Conservation (phyloP, 2,329 filamentous ascomycete species). For the Alternaria sp. region DNA sequence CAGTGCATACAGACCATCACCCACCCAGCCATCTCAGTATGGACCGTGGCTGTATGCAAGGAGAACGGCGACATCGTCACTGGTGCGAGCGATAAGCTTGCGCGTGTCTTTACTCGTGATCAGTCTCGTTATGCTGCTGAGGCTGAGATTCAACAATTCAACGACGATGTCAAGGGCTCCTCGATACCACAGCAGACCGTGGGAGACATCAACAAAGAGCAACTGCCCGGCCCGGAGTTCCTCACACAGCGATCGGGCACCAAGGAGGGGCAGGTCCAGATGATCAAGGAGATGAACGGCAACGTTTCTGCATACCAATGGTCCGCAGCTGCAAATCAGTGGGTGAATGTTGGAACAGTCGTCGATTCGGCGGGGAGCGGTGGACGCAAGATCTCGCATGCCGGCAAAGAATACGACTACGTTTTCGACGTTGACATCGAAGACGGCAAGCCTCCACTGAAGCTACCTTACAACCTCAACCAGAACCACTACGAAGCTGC, state of each 20-base stretch:
- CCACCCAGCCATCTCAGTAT: conserved; percentile 95
- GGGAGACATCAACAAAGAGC: conserved; percentile 83
- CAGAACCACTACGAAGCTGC: conserved; percentile 94
- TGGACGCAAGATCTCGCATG: conserved; percentile 69
- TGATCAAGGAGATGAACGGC: conserved; percentile 84
- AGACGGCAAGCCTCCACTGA: conserved; percentile 89
- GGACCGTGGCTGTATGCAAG: conserved; percentile 84
- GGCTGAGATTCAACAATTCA: conserved; percentile 76
- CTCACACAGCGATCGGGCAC: conserved; percentile 82
- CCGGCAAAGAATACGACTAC: conserved; percentile 91
- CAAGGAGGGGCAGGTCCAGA: conserved; percentile 96
- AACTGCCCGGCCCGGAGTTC: conserved; percentile 88
- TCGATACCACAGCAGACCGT: conserved; percentile 89
- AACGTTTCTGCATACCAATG: conserved; percentile 88
- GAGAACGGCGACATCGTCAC: conserved; percentile 93
- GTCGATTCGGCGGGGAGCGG: conserved; percentile 88
- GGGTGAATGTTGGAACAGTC: conserved; percentile 92
- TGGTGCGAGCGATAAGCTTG: conserved; percentile 86
- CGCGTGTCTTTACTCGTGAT: conserved; percentile 83
- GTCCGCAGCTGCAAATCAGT: conserved; percentile 73
- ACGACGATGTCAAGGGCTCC: conserved; percentile 81
- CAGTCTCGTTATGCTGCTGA: conserved; percentile 74
- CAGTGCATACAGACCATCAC: conserved; percentile 95
- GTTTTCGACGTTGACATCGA: conserved; percentile 98
- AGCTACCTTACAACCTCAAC: conserved; percentile 91